A percentile compares a stretch with the other conserved stretches of the same genome.
Evolutionary conservation across 257 asterid genomes (phyloP).

Genomic region (Fraxinus cuspidata): DNA sequence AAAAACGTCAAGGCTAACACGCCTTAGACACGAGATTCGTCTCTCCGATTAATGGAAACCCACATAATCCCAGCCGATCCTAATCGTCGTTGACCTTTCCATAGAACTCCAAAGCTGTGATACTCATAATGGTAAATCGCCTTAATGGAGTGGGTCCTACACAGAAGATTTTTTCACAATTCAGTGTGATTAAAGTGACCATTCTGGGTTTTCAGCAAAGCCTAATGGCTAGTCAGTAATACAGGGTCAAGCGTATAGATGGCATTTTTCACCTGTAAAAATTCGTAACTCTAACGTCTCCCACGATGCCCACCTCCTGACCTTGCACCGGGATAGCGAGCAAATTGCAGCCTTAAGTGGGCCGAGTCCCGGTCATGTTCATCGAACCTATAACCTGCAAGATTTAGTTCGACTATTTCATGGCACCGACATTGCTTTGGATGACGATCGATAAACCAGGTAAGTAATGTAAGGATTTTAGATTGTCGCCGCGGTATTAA

Average conservation of each 20-base stretch:
- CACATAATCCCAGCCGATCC: constrained; percentile 6
- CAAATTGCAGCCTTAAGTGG: constrained; percentile 57
- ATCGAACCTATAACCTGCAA: constrained; percentile 72
- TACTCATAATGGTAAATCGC: constrained; percentile 5
- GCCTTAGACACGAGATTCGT: not conserved
- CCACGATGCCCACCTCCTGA: constrained; percentile 56
- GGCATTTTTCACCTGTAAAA: constrained; percentile 61
- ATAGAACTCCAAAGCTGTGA: constrained; percentile 22
- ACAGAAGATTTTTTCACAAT: constrained; percentile 49
- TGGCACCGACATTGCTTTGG: constrained; percentile 15
- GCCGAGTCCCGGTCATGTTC: constrained; percentile 60
- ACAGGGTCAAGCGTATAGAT: constrained; percentile 44
- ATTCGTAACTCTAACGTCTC: constrained; percentile 41
- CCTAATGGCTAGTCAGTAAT: constrained; percentile 31
- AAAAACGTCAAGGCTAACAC: not conserved
- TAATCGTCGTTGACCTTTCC: not conserved
- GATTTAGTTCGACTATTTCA: constrained; percentile 52
- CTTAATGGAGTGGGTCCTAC: constrained; percentile 48
- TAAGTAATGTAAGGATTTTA: too few species aligned
- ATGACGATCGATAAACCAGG: not conserved
- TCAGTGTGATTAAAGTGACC: constrained; percentile 40
- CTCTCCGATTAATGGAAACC: not conserved
- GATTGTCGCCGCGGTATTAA: not conserved
- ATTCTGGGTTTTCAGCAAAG: constrained; percentile 24
- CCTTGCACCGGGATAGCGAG: constrained; percentile 68